These are phyloP conservation scores for Thymus quinquecostatus DNA, from an alignment of 257 asterid species.

Conservation along the genomic window DNA sequence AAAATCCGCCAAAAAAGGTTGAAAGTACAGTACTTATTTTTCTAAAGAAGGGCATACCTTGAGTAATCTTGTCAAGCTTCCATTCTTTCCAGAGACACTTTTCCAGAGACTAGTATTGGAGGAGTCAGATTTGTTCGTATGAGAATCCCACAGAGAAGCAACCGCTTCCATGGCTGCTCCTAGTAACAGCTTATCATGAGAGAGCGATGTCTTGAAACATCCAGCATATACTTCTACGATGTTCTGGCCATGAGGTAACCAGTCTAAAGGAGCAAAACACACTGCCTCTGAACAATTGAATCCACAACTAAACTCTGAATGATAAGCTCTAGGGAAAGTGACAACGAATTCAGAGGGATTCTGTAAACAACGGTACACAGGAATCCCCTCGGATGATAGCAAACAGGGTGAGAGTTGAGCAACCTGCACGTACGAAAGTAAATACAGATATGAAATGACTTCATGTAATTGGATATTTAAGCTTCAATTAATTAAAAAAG, in stretches of 20 bases:
- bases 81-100: slow-evolving; percentile 50
- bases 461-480: slow-evolving; percentile 4
- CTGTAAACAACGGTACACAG: slow-evolving; percentile 90
- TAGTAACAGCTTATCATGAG: slow-evolving; percentile 69
- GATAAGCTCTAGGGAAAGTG: slow-evolving; percentile 98
- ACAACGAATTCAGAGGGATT: slow-evolving; percentile 89
- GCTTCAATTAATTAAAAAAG: slow-evolving; percentile 3
- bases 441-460: background rate
- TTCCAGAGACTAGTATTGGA: slow-evolving; percentile 44
- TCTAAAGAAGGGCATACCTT: slow-evolving; percentile 50
- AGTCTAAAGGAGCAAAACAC: slow-evolving; percentile 96
- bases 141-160: slow-evolving; percentile 51
- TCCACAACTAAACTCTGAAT: slow-evolving; percentile 94
- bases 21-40: background rate
- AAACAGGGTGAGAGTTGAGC: slow-evolving; percentile 93
- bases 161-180: slow-evolving; percentile 75
- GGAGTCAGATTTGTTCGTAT: slow-evolving; percentile 29
- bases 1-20: background rate
- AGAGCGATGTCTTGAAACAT: slow-evolving; percentile 58
- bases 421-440: slow-evolving; percentile 57
- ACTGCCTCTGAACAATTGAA: slow-evolving; percentile 99
- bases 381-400: slow-evolving; percentile 77
- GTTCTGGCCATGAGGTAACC: slow-evolving; percentile 96
- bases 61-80: slow-evolving; percentile 59
- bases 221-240: slow-evolving; percentile 61